Percentiles rank a stretch among this genome's conserved stretches.
phyloP scores from a whole-genome alignment of 2,329 filamentous ascomycete genomes.

The Proliferodiscus dingleyae region DNA sequence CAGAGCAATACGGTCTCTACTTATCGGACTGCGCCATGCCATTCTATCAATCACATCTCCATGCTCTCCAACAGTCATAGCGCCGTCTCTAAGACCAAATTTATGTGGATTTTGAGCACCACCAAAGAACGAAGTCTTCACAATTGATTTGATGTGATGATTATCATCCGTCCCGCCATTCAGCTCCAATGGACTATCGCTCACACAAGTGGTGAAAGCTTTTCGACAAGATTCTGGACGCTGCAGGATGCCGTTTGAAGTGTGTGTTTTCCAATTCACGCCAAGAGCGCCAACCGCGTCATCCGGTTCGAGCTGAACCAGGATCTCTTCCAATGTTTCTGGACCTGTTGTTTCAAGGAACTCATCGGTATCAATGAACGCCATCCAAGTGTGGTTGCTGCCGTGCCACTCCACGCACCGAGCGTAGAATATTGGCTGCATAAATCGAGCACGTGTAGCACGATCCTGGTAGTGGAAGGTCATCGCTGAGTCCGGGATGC shows the following conservation, averaged over 20 bases:
- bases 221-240: constrained; percentile 24
- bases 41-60: constrained; percentile 19
- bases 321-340: constrained; percentile 25
- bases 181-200: constrained; percentile 13
- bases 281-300: constrained; percentile 29
- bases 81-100: constrained; percentile 18
- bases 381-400: constrained; percentile 30
- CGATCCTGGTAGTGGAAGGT: constrained; percentile 23
- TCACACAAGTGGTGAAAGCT: constrained; percentile 30
- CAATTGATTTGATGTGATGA: constrained; percentile 31
- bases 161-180: constrained; percentile 24
- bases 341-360: constrained; percentile 19
- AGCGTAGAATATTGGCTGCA: constrained; percentile 22
- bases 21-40: constrained; percentile 28
- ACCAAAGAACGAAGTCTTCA: constrained; percentile 25
- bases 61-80: constrained; percentile 27
- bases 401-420: constrained; percentile 22
- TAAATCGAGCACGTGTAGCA: constrained; percentile 1
- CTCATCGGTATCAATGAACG: constrained; percentile 32
- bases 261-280: constrained; percentile 33
- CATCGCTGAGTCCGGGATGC: constrained; percentile 19
- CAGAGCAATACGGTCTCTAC: constrained; percentile 27
- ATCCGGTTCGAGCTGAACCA: constrained; percentile 25
- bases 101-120: constrained; percentile 23
- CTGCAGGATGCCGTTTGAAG: constrained; percentile 24